Percentiles rank a stretch among this genome's conserved stretches.
Conservation (phyloP, 768 basidiomycete genomes). For the Termitomyces sp. region DNA sequence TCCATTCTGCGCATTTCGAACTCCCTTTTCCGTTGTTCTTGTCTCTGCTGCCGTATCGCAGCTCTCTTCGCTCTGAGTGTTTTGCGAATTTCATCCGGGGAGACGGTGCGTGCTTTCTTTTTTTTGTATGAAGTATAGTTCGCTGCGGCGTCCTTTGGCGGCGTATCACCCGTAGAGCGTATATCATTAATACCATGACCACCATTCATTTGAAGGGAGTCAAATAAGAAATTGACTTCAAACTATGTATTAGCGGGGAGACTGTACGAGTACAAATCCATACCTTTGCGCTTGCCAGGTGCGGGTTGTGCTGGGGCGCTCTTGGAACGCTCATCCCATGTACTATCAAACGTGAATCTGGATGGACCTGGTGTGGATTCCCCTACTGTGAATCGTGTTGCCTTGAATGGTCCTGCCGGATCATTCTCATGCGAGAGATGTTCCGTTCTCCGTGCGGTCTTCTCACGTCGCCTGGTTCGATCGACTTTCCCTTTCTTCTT, state of each 20-base stretch:
- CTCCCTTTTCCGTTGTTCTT: constrained; percentile 32
- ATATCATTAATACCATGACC: constrained; percentile 22
- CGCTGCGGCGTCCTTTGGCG: constrained; percentile 22
- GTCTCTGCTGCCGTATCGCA: constrained; percentile 37
- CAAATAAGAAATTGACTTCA: constrained; percentile 29
- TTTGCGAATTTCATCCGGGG: constrained; percentile 36
- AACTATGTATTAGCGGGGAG: neutral
- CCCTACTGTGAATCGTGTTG: neutral
- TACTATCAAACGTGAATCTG: neutral
- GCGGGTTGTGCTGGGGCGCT: constrained; percentile 21
- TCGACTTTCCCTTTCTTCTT: constrained; percentile 26
- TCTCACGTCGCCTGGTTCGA: constrained; percentile 26
- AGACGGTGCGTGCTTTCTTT: constrained; percentile 49
- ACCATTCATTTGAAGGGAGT: constrained; percentile 27
- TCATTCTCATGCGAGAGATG: constrained; percentile 15
- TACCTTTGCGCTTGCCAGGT: constrained; percentile 46
- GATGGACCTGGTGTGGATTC: neutral
- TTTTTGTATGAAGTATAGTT: constrained; percentile 24
- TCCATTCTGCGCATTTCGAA: constrained; percentile 30
- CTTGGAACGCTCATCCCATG: constrained; percentile 11
- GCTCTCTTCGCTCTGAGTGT: constrained; percentile 28
- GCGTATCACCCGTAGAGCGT: constrained; percentile 25
- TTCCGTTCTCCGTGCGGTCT: constrained; percentile 22
- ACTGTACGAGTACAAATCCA: neutral
- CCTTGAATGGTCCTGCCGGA: constrained; percentile 1